These are phyloP conservation scores for Cryptococcus sp. DNA, from an alignment of 1,284 basidiomycete genomes.

Conservation along the genomic window DNA sequence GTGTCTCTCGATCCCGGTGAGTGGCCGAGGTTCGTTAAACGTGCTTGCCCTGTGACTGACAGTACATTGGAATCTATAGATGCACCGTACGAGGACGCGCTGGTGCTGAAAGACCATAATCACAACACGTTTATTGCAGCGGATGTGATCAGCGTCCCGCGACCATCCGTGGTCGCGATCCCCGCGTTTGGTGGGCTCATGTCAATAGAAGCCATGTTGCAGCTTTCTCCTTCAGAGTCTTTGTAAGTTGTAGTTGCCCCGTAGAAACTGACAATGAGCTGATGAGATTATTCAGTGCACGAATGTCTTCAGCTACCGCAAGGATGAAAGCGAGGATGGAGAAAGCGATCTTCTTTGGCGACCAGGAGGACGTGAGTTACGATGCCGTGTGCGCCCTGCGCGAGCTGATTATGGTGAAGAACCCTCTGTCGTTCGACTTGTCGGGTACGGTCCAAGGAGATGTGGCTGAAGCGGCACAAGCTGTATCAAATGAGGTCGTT, in stretches of 20 bases:
- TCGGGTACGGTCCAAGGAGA: conserved; percentile 51
- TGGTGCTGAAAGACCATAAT: conserved; percentile 38
- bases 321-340: conserved; percentile 55
- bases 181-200: conserved; percentile 42
- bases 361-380: conserved; percentile 41
- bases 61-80: conserved; percentile 10
- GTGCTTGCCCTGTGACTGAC: conserved; percentile 1
- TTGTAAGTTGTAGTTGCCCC: conserved; percentile 6
- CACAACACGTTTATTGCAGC: conserved; percentile 46
- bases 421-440: conserved; percentile 56
- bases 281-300: conserved; percentile 2
- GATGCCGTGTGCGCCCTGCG: neutral
- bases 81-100: conserved; percentile 42
- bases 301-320: conserved; percentile 29
- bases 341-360: conserved; percentile 57
- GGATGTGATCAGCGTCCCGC: conserved; percentile 12
- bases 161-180: conserved; percentile 36
- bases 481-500: conserved; percentile 52
- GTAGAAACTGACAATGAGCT: neutral
- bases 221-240: conserved; percentile 4
- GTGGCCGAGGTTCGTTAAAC: neutral
- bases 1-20: conserved; percentile 34
- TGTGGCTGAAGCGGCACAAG: conserved; percentile 52
- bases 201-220: conserved; percentile 34
- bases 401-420: conserved; percentile 30